phyloP scores from a whole-genome alignment of 2,329 filamentous ascomycete genomes.

The Onygenales sp. region DNA sequence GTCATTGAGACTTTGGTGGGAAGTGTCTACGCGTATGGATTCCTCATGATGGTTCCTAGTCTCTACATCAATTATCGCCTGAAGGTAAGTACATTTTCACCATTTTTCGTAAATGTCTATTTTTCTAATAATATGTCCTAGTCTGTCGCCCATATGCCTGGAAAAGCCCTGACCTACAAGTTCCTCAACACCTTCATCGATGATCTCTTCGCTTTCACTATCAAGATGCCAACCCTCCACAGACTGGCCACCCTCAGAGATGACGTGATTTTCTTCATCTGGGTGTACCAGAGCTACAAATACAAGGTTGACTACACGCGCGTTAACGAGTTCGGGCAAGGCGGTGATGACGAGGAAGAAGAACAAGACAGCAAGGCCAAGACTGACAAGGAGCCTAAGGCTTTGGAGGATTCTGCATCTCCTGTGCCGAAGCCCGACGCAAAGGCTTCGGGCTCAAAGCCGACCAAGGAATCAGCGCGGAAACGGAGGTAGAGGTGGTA shows the following conservation, averaged over 20 bases:
- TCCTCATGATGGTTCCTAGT: conserved; percentile 97
- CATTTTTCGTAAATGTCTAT: not conserved
- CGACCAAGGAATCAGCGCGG: conserved; percentile 6
- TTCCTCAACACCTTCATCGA: conserved; percentile 99
- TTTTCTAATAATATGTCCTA: conserved; percentile 16
- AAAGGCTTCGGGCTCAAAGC: conserved; percentile 1
- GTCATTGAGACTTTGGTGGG: conserved; percentile 91
- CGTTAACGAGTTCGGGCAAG: conserved; percentile 97
- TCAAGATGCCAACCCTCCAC: conserved; percentile 97
- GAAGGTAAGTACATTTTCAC: conserved; percentile 46
- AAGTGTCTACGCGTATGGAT: conserved; percentile 94
- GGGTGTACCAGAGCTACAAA: conserved; percentile 86
- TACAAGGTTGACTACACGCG: conserved; percentile 87
- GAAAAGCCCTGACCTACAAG: conserved; percentile 94
- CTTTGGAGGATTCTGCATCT: conserved; percentile 7
- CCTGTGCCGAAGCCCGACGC: not conserved
- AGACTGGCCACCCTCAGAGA: conserved; percentile 85
- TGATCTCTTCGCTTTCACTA: conserved; percentile 95
- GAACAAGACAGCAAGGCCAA: conserved; percentile 28
- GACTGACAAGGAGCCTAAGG: conserved; percentile 5
- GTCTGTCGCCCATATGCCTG: conserved; percentile 89
- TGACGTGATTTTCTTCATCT: conserved; percentile 97
- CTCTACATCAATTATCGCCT: conserved; percentile 99
- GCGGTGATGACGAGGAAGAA: conserved; percentile 75
- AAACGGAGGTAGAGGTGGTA: conserved; percentile 8